Conservation (phyloP, 192 early-diverging fungal genomes). For the Rhizophlyctis rosea region DNA sequence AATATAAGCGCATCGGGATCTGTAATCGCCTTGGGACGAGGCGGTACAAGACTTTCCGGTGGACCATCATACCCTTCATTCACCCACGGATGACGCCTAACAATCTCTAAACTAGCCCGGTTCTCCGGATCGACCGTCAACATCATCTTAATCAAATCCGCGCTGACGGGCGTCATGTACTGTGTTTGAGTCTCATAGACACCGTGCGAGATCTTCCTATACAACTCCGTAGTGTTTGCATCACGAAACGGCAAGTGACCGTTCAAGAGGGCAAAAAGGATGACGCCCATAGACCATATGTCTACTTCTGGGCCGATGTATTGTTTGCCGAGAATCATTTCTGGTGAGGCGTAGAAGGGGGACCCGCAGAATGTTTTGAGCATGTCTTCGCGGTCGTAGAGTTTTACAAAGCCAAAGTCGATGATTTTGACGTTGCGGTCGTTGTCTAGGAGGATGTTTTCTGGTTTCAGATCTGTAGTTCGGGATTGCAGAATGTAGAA, state of each 20-base stretch:
- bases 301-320: conserved; percentile 96
- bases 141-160: conserved; percentile 41
- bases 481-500: no score
- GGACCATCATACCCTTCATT: conserved; percentile 63
- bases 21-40: conserved; percentile 17
- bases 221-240: conserved; percentile 71
- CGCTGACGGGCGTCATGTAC: conserved; percentile 53
- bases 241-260: conserved; percentile 95
- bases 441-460: conserved; percentile 77
- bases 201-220: conserved; percentile 41
- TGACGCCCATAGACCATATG: conserved; percentile 95
- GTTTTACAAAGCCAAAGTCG: conserved; percentile 57
- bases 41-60: conserved; percentile 32
- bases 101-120: conserved; percentile 39
- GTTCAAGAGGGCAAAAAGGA: conserved; percentile 91
- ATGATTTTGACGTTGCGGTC: conserved; percentile 54
- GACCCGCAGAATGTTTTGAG: conserved; percentile 59
- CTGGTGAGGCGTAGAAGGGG: conserved; percentile 60
- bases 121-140: conserved; percentile 36
- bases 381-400: conserved; percentile 35
- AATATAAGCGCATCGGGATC: conserved; percentile 29
- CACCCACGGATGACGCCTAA: conserved; percentile 42
- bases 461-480: conserved; percentile 93
- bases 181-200: conserved; percentile 17
- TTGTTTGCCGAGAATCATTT: conserved; percentile 70